Evolutionary conservation across 202 grass and related monocot genomes (phyloP).

Genomic region (Bolboschoenoplectus hybrid): DNA sequence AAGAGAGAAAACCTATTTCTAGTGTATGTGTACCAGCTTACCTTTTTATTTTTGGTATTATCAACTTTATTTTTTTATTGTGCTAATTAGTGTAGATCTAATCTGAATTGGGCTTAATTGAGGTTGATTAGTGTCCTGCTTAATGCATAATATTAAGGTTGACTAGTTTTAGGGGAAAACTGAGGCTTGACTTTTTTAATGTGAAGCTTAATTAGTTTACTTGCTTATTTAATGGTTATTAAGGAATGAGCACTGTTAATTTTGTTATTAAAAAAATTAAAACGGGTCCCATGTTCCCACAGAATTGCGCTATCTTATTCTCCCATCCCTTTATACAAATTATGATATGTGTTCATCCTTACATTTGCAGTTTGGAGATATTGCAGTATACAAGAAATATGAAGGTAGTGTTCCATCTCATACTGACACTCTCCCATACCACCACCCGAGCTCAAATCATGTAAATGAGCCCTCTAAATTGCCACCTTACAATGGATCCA

Average conservation of each 20-base stretch:
- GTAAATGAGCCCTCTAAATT: slow-evolving; percentile 45
- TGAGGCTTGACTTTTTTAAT: neutral
- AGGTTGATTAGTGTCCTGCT: slow-evolving; percentile 14
- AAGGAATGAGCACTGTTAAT: slow-evolving; percentile 14
- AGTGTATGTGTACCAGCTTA: slow-evolving; percentile 58
- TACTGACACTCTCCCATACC: slow-evolving; percentile 45
- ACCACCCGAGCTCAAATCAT: slow-evolving; percentile 32
- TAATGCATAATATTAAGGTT: slow-evolving; percentile 6
- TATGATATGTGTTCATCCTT: neutral
- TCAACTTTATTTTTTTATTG: slow-evolving; percentile 19
- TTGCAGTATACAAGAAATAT: slow-evolving; percentile 50
- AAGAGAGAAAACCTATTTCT: slow-evolving; percentile 59
- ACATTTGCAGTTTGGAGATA: slow-evolving; percentile 29
- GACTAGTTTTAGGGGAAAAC: neutral
- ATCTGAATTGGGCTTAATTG: neutral
- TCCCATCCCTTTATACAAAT: neutral
- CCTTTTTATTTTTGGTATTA: slow-evolving; percentile 39
- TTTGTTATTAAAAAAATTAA: neutral
- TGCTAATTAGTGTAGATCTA: neutral
- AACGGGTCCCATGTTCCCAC: slow-evolving; percentile 11
- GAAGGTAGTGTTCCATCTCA: slow-evolving; percentile 49
- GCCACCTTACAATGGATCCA: slow-evolving; percentile 43
- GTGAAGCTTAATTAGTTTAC: slow-evolving; percentile 3
- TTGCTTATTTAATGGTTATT: slow-evolving; percentile 12
- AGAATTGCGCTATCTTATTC: slow-evolving; percentile 14